These are phyloP conservation scores for Cyberlindnera euphorbiiphila DNA, from an alignment of 805 yeast genomes.

Conservation along the genomic window DNA sequence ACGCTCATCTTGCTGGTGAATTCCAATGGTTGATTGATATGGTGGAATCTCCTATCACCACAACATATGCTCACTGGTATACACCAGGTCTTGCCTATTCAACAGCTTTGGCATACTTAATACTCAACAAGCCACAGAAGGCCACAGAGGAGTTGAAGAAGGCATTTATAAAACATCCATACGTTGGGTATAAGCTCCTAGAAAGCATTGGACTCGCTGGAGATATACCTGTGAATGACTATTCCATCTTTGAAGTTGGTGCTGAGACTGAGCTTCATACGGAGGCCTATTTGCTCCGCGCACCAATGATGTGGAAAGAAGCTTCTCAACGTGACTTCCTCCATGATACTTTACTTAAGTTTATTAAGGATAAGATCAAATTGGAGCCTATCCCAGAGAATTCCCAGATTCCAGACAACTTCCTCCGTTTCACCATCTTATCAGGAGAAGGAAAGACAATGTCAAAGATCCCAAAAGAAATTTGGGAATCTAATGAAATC, in stretches of 20 bases:
- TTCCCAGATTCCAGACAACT: slow-evolving; percentile 48
- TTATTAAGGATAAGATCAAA: slow-evolving; percentile 21
- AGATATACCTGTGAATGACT: slow-evolving; percentile 29
- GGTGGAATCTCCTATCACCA: slow-evolving; percentile 50
- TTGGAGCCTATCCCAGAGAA: slow-evolving; percentile 17
- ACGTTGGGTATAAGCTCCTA: slow-evolving; percentile 47
- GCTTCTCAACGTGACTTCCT: slow-evolving; percentile 44
- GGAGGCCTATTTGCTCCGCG: slow-evolving; percentile 58
- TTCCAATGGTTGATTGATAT: slow-evolving; percentile 58
- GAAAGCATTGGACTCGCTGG: slow-evolving; percentile 39
- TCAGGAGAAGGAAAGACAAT: slow-evolving; percentile 69
- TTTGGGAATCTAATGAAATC: slow-evolving; percentile 60
- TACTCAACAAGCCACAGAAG: slow-evolving; percentile 34
- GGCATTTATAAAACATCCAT: slow-evolving; percentile 58
- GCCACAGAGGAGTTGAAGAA: slow-evolving; percentile 46
- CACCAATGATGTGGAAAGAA: slow-evolving; percentile 52
- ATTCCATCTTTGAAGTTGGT: slow-evolving; percentile 26
- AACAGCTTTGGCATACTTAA: slow-evolving; percentile 55
- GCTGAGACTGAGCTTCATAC: slow-evolving; percentile 37
- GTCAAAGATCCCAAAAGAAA: slow-evolving; percentile 60
- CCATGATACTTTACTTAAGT: slow-evolving; percentile 35
- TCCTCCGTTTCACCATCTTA: slow-evolving; percentile 62
- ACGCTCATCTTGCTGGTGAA: slow-evolving; percentile 64
- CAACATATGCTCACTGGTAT: slow-evolving; percentile 59
- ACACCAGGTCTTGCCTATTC: slow-evolving; percentile 73